phyloP scores from a whole-genome alignment of 1,284 basidiomycete species.

The Cryptococcus floricola region DNA sequence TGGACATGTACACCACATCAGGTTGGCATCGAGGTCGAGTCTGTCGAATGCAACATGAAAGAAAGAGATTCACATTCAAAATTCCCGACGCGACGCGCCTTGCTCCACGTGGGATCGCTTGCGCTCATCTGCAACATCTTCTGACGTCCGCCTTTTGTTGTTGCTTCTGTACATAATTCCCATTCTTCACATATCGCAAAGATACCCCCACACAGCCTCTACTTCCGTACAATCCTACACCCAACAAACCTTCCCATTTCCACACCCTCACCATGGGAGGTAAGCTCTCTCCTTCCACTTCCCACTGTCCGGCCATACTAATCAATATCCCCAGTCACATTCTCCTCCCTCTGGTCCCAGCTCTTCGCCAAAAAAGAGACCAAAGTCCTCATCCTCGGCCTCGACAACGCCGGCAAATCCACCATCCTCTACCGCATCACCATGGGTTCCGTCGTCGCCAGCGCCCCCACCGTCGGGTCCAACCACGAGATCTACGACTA shows the following conservation, averaged over 20 bases:
- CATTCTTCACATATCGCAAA: too few species aligned
- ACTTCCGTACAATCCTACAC: neutral
- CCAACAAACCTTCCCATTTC: neutral
- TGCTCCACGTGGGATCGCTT: too few species aligned
- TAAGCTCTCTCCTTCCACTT: neutral
- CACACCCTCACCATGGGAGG: conserved; percentile 7
- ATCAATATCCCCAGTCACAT: conserved; percentile 33
- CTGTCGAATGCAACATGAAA: too few species aligned
- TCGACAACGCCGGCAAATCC: conserved; percentile 54
- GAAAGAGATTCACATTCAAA: neutral
- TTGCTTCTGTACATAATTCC: too few species aligned
- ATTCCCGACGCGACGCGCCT: neutral
- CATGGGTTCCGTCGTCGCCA: conserved; percentile 53
- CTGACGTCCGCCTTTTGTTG: neutral
- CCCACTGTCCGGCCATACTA: neutral
- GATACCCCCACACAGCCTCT: too few species aligned
- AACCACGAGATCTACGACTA: conserved; percentile 52
- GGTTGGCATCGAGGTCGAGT: too few species aligned
- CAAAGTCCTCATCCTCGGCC: conserved; percentile 51
- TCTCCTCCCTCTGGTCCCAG: conserved; percentile 50
- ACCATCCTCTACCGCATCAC: conserved; percentile 55
- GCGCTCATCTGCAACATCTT: neutral
- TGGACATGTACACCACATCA: too few species aligned
- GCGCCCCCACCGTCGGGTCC: conserved; percentile 53
- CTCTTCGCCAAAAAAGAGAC: conserved; percentile 53